These are phyloP conservation scores for Ceratobasidium sp. DNA, from an alignment of 1,284 basidiomycete genomes.

Conservation along the genomic window DNA sequence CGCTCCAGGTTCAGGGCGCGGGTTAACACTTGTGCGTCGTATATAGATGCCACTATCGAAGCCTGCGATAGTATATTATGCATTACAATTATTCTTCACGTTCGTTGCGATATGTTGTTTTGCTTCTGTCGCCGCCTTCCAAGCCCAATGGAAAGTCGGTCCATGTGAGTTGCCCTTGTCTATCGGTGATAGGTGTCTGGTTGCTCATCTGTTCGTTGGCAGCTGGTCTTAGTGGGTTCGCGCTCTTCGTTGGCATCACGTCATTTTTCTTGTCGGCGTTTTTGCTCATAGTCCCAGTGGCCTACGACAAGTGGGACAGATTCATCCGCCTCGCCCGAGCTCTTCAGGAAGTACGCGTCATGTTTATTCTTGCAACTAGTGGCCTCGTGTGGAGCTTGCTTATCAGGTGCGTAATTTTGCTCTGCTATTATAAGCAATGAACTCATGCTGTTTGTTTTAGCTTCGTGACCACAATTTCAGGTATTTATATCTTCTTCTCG, in stretches of 20 bases:
- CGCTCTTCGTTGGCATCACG: slow-evolving; percentile 78
- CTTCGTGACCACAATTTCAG: slow-evolving; percentile 55
- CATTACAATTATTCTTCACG: slow-evolving; percentile 84
- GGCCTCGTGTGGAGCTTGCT: slow-evolving; percentile 74
- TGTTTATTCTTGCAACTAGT: slow-evolving; percentile 78
- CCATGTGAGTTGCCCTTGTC: slow-evolving; percentile 71
- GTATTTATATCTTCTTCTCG: slow-evolving; percentile 35
- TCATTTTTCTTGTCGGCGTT: slow-evolving; percentile 77
- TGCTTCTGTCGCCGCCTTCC: slow-evolving; percentile 85
- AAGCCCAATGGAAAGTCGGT: slow-evolving; percentile 81
- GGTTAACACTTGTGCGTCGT: slow-evolving; percentile 47
- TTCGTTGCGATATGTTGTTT: slow-evolving; percentile 90
- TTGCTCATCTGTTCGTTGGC: slow-evolving; percentile 39
- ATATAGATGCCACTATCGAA: slow-evolving; percentile 84
- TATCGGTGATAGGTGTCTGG: background rate
- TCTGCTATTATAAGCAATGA: slow-evolving; percentile 7
- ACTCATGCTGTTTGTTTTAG: slow-evolving; percentile 56
- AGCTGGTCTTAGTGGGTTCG: slow-evolving; percentile 88
- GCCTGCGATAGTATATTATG: slow-evolving; percentile 76
- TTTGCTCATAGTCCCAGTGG: slow-evolving; percentile 78
- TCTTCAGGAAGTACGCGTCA: slow-evolving; percentile 80
- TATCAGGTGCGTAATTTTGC: slow-evolving; percentile 68
- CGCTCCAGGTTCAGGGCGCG: slow-evolving; percentile 46
- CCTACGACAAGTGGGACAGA: slow-evolving; percentile 88
- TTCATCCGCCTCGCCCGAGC: slow-evolving; percentile 78